Evolutionary conservation across 2,329 filamentous ascomycete genomes (phyloP).

Genomic region (Calonectria multiphialidica): DNA sequence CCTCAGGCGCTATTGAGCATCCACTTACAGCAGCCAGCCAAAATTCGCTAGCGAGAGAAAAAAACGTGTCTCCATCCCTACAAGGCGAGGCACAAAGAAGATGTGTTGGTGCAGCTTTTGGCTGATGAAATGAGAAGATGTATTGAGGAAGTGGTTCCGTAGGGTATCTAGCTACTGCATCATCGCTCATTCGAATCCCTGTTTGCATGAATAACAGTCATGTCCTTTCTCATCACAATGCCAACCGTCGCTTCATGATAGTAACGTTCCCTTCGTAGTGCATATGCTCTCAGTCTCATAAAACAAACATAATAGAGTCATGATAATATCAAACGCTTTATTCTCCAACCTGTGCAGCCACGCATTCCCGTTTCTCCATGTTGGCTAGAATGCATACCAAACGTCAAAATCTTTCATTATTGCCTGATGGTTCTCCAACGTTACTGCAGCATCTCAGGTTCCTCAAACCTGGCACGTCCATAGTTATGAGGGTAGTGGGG

Average conservation of each 20-base stretch:
- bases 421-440: too few species aligned
- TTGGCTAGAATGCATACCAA: not conserved
- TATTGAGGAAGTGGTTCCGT: slow-evolving; percentile 6
- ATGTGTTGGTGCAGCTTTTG: not conserved
- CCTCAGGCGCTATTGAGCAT: not conserved
- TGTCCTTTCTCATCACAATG: slow-evolving; percentile 9
- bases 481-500: slow-evolving; percentile 53
- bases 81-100: not conserved
- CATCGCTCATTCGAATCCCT: not conserved
- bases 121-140: not conserved
- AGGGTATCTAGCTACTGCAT: slow-evolving; percentile 34
- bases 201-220: not conserved
- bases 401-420: slow-evolving; percentile 10
- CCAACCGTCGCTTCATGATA: not conserved
- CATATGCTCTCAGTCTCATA: not conserved
- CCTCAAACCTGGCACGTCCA: slow-evolving; percentile 54
- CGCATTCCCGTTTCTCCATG: not conserved
- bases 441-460: slow-evolving; percentile 47
- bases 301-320: slow-evolving; percentile 3
- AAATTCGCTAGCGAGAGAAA: not conserved
- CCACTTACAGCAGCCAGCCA: not conserved
- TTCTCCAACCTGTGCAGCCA: not conserved
- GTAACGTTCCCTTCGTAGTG: not conserved
- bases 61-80: too few species aligned
- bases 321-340: not conserved